phyloP scores from a whole-genome alignment of 495 filamentous ascomycete species.

The Talaromyces liani region DNA sequence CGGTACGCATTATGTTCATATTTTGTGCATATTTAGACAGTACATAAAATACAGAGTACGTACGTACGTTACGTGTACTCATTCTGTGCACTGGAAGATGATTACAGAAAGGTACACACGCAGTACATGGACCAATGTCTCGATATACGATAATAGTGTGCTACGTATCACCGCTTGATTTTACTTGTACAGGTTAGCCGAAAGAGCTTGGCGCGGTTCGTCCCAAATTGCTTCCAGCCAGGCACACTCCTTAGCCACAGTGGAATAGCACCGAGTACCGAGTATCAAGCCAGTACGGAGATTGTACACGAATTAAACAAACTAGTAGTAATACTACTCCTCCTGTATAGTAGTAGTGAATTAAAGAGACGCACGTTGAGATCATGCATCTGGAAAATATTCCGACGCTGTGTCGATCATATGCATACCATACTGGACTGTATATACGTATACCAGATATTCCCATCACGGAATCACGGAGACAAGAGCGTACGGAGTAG shows the following conservation, averaged over 20 bases:
- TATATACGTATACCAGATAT: background rate
- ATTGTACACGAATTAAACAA: background rate
- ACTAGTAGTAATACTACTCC: background rate
- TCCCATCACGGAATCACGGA: background rate
- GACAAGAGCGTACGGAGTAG: background rate
- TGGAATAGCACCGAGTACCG: too few species aligned
- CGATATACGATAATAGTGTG: too few species aligned
- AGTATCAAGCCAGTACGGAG: background rate
- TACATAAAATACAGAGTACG: background rate
- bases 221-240: too few species aligned
- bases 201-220: too few species aligned
- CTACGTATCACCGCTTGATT: too few species aligned
- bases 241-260: too few species aligned
- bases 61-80: too few species aligned
- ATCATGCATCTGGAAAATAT: background rate
- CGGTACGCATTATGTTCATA: background rate
- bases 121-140: too few species aligned
- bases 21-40: background rate
- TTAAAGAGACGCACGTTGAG: background rate
- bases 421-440: background rate
- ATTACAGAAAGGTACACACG: too few species aligned
- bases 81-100: too few species aligned
- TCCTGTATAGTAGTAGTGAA: background rate
- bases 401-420: background rate
- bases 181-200: too few species aligned